A percentile compares a stretch with the other conserved stretches of the same genome.
phyloP scores from a whole-genome alignment of 148 eudicot species.

The Rhododendron ferrugineum region DNA sequence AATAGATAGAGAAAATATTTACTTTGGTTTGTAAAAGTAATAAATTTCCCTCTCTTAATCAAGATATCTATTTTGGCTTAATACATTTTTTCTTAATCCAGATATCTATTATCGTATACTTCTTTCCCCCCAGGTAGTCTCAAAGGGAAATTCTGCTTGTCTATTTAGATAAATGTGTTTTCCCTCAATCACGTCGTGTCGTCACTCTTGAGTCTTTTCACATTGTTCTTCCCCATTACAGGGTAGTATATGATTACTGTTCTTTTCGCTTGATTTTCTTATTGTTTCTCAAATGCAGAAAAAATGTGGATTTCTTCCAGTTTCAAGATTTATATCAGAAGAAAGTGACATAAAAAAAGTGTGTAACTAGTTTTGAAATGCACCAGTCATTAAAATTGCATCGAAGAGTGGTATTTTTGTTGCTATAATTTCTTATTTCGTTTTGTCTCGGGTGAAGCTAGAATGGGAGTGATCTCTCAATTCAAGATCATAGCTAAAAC shows the following conservation, averaged over 20 bases:
- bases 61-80: too few relatives aligned
- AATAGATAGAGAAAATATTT: too few relatives aligned
- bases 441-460: too few relatives aligned
- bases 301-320: slow-evolving; percentile 90
- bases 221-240: background rate
- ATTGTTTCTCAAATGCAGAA: slow-evolving; percentile 41
- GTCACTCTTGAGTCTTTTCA: background rate
- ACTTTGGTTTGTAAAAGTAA: too few relatives aligned
- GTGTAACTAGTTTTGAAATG: slow-evolving; percentile 67
- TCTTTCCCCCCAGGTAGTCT: too few relatives aligned
- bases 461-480: too few relatives aligned
- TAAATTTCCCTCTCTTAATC: too few relatives aligned
- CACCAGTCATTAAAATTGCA: slow-evolving; percentile 73
- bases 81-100: too few relatives aligned
- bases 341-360: slow-evolving; percentile 60
- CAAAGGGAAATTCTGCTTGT: too few relatives aligned
- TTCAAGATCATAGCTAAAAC: too few relatives aligned
- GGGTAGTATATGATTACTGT: background rate
- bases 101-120: too few relatives aligned
- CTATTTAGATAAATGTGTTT: background rate
- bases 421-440: too few relatives aligned
- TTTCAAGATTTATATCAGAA: slow-evolving; percentile 61
- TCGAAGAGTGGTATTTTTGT: slow-evolving; percentile 48
- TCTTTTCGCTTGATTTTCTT: background rate
- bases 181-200: slow-evolving; percentile 1